phyloP scores from a whole-genome alignment of 352 stramenopile genomes.

The Thalassiosira exigua region DNA sequence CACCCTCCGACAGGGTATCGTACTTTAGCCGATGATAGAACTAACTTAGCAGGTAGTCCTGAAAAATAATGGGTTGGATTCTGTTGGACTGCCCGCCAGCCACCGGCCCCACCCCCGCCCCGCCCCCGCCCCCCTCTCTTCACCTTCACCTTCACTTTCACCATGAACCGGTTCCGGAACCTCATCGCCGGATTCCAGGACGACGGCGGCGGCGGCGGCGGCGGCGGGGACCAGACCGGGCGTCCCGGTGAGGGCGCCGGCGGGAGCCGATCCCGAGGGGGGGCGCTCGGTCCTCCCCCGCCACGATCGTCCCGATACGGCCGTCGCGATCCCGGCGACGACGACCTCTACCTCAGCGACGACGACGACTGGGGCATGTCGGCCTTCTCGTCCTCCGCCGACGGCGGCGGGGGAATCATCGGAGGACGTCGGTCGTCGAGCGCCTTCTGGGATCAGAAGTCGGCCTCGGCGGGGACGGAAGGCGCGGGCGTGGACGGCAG shows the following conservation, averaged over 20 bases:
- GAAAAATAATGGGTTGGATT: too few species aligned
- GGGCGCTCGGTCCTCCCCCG: background rate
- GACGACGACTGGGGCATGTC: slow-evolving; percentile 34
- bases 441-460: slow-evolving; percentile 22
- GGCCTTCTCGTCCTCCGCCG: background rate
- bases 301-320: slow-evolving; percentile 7
- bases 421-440: background rate
- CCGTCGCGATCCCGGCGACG: background rate
- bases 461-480: background rate
- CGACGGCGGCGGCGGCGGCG: too few species aligned
- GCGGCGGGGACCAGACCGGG: background rate
- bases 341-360: slow-evolving; percentile 31
- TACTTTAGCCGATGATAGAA: too few species aligned
- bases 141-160: too few species aligned
- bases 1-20: too few species aligned
- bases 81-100: too few species aligned
- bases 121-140: too few species aligned
- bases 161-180: slow-evolving; percentile 18
- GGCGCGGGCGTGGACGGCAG: background rate
- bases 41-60: too few species aligned
- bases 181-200: slow-evolving; percentile 7
- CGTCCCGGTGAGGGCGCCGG: background rate
- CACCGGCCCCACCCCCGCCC: too few species aligned
- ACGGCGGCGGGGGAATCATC: background rate
- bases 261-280: too few species aligned